Percentiles rank a stretch among this genome's conserved stretches.
Conservation (phyloP, 345 rosid species). For the Moricandia moricandioides region DNA sequence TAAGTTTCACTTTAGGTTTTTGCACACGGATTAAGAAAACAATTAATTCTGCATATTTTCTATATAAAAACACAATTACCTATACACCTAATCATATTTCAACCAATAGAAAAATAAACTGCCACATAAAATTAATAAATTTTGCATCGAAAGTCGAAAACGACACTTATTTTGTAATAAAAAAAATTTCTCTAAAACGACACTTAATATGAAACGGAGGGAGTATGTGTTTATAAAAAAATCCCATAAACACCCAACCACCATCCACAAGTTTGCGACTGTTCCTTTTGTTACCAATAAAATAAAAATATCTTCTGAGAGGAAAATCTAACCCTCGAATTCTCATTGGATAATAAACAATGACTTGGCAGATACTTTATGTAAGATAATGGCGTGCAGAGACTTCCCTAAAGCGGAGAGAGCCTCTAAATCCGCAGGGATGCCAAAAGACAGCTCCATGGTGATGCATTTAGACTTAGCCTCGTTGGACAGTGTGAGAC, state of each 20-base stretch:
- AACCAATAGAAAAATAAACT: too few relatives aligned
- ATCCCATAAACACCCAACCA: slow-evolving; percentile 30
- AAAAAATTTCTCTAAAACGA: too few relatives aligned
- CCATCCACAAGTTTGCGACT: slow-evolving; percentile 15
- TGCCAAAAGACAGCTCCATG: slow-evolving; percentile 72
- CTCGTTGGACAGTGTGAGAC: slow-evolving; percentile 87
- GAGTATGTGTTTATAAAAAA: too few relatives aligned
- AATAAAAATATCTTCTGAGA: slow-evolving; percentile 27
- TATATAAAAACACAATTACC: too few relatives aligned
- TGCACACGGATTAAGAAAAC: too few relatives aligned
- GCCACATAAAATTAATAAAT: too few relatives aligned
- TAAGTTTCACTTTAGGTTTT: too few relatives aligned
- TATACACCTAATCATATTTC: too few relatives aligned
- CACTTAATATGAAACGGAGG: too few relatives aligned
- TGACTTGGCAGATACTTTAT: slow-evolving; percentile 46
- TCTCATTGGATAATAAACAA: slow-evolving; percentile 58
- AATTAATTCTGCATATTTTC: too few relatives aligned
- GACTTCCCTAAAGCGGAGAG: slow-evolving; percentile 40
- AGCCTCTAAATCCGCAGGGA: slow-evolving; percentile 45
- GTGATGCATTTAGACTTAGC: slow-evolving; percentile 90
- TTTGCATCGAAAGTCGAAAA: too few relatives aligned
- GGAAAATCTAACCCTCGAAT: slow-evolving; percentile 53
- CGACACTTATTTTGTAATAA: too few relatives aligned
- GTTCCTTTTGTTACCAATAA: slow-evolving; percentile 1
- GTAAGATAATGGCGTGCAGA: slow-evolving; percentile 61